Conservation (phyloP, 768 basidiomycete genomes). For the Kwoniella sp. region DNA sequence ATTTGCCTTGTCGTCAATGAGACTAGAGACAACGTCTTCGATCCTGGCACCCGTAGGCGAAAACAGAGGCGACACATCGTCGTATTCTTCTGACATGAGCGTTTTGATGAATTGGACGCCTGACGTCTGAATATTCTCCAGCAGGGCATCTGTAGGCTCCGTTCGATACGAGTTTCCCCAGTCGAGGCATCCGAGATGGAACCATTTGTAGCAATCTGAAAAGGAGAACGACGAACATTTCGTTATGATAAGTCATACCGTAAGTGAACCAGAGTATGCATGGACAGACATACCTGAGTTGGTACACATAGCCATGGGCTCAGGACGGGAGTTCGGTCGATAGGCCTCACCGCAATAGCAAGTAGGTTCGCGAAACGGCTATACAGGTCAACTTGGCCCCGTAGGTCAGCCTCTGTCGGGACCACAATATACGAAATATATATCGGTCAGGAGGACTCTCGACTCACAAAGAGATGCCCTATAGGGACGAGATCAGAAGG, state of each 20-base stretch:
- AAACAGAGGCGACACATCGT: not conserved
- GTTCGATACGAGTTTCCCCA: not conserved
- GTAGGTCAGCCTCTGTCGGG: too few relatives aligned
- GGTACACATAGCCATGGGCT: constrained; percentile 22
- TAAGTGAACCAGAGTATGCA: not conserved
- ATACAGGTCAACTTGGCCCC: too few relatives aligned
- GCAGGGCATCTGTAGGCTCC: not conserved
- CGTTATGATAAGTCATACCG: too few relatives aligned
- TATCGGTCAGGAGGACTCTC: too few relatives aligned
- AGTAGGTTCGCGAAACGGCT: constrained; percentile 18
- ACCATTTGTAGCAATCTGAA: constrained; percentile 37
- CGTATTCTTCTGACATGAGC: not conserved
- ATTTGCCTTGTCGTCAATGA: not conserved
- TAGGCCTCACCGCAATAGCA: constrained; percentile 25
- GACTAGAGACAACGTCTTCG: not conserved
- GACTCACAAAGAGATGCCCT: constrained; percentile 20
- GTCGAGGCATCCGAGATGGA: constrained; percentile 29
- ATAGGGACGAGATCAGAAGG: not conserved
- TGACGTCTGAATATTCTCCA: constrained; percentile 10
- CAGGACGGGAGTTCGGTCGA: constrained; percentile 3
- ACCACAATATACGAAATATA: too few relatives aligned
- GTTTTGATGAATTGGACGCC: constrained; percentile 14
- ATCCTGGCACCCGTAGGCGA: not conserved
- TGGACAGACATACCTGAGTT: not conserved
- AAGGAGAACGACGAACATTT: not conserved